Percentiles rank a stretch among this genome's conserved stretches.
These are phyloP conservation scores for Cyberlindnera veronae DNA, from an alignment of 805 yeast species.

Conservation along the genomic window DNA sequence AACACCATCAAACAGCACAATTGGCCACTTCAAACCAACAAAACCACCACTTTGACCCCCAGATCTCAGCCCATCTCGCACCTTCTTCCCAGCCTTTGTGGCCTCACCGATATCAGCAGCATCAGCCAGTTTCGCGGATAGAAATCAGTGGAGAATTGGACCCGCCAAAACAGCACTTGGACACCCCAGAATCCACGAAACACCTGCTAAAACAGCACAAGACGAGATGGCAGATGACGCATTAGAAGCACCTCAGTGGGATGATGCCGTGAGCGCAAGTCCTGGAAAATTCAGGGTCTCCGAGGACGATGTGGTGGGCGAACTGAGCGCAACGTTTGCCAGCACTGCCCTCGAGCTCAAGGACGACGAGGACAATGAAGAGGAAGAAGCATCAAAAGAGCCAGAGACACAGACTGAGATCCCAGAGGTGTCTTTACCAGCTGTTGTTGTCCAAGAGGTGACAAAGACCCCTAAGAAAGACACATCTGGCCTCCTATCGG, in stretches of 20 bases:
- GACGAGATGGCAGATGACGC: conserved; percentile 36
- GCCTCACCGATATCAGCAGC: conserved; percentile 1
- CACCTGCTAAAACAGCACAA: not conserved
- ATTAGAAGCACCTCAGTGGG: conserved; percentile 58
- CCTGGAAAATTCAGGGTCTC: conserved; percentile 18
- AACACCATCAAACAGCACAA: too few relatives aligned
- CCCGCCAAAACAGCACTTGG: not conserved
- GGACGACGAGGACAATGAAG: conserved; percentile 11
- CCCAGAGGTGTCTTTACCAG: too few relatives aligned
- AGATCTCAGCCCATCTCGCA: too few relatives aligned
- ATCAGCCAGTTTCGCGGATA: conserved; percentile 1
- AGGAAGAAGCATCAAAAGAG: conserved; percentile 2
- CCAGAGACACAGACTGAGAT: conserved; percentile 5
- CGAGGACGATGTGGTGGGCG: conserved; percentile 12
- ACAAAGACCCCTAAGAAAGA: conserved; percentile 10
- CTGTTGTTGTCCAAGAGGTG: too few relatives aligned
- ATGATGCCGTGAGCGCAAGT: conserved; percentile 44
- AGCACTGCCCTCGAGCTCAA: conserved; percentile 3
- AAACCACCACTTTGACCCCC: too few relatives aligned
- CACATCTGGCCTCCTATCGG: conserved; percentile 35
- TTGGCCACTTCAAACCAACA: too few relatives aligned
- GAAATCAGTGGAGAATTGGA: not conserved
- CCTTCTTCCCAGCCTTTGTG: too few relatives aligned
- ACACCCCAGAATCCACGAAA: not conserved
- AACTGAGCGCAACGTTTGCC: conserved; percentile 21